A percentile compares a stretch with the other conserved stretches of the same genome.
Evolutionary conservation across 768 basidiomycete species (phyloP).

Genomic region (Termitomyces sp.): DNA sequence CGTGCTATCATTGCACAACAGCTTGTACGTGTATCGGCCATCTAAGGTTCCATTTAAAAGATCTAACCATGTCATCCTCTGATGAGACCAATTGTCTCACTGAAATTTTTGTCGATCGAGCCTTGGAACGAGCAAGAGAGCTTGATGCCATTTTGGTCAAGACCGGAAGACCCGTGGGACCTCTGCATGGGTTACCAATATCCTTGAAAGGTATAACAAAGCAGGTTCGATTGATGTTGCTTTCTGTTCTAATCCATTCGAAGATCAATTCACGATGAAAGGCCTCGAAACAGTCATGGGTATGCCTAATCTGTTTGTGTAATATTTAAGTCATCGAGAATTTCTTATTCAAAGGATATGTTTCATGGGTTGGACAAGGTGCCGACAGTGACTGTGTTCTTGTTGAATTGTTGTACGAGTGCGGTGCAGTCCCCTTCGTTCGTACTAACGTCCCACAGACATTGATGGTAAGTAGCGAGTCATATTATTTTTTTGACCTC

Average conservation of each 20-base stretch:
- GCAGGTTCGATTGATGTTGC: background rate
- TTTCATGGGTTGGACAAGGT: constrained; percentile 43
- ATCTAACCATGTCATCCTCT: background rate
- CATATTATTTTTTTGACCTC: background rate
- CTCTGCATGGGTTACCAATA: constrained; percentile 46
- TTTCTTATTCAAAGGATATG: constrained; percentile 34
- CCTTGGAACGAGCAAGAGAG: constrained; percentile 37
- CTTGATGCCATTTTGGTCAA: constrained; percentile 39
- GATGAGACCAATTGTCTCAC: constrained; percentile 45
- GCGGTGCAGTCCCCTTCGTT: constrained; percentile 53
- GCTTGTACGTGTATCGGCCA: constrained; percentile 31
- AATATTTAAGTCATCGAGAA: background rate
- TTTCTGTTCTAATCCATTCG: background rate
- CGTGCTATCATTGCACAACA: constrained; percentile 66
- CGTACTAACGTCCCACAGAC: constrained; percentile 55
- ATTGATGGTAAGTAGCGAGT: constrained; percentile 32
- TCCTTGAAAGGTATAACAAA: constrained; percentile 26
- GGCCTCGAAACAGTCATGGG: constrained; percentile 46
- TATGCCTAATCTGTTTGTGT: background rate
- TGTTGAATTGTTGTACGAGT: constrained; percentile 44
- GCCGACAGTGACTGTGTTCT: constrained; percentile 44
- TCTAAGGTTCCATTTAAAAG: background rate
- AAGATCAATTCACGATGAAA: constrained; percentile 55
- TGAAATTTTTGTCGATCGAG: constrained; percentile 53
- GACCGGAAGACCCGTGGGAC: constrained; percentile 44